These are phyloP conservation scores for Celoporthe dispersa DNA, from an alignment of 2,329 filamentous ascomycete genomes.

Conservation along the genomic window DNA sequence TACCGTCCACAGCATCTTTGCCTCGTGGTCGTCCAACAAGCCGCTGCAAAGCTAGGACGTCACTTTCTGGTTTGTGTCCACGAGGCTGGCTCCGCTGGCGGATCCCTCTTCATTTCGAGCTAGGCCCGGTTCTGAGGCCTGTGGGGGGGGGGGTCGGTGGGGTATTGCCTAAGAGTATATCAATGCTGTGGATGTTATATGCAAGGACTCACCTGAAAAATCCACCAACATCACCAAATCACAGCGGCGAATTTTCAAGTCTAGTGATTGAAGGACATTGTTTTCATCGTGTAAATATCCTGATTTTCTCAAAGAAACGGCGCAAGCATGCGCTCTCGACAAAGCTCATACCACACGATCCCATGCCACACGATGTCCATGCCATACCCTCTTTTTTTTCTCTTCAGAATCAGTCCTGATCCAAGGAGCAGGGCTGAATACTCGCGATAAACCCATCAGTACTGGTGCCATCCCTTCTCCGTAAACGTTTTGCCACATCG, in stretches of 20 bases:
- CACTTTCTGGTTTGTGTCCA: conserved; percentile 8
- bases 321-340: not conserved
- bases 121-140: conserved; percentile 9
- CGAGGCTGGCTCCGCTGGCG: conserved; percentile 18
- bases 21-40: conserved; percentile 3
- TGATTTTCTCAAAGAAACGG: not conserved
- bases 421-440: not conserved
- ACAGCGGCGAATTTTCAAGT: no score
- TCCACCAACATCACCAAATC: not conserved
- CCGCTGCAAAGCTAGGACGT: not conserved
- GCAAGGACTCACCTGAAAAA: not conserved
- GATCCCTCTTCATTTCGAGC: conserved; percentile 23
- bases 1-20: conserved; percentile 43
- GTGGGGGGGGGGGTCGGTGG: not conserved
- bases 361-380: not conserved
- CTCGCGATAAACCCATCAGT: not conserved
- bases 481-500: not conserved
- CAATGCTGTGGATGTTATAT: not conserved
- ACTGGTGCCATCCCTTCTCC: not conserved
- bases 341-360: not conserved
- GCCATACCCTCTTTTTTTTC: not conserved
- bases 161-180: not conserved
- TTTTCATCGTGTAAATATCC: no score
- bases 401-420: not conserved
- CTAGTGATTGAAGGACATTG: no score